phyloP scores from a whole-genome alignment of 2,329 filamentous ascomycete species.

The Diplodia intermedia region DNA sequence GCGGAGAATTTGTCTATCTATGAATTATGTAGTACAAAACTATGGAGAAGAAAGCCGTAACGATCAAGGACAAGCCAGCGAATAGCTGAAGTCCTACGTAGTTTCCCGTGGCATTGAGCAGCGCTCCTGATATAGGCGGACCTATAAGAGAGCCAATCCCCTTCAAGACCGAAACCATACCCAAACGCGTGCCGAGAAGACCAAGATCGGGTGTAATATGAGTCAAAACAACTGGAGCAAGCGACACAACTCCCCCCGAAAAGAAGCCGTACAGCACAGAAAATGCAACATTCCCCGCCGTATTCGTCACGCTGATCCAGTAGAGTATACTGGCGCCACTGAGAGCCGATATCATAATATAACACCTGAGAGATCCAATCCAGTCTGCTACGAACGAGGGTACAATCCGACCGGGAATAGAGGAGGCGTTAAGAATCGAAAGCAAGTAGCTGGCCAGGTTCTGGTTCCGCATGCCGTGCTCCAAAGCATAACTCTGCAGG shows the following conservation, averaged over 20 bases:
- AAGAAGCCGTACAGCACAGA: conserved; percentile 21
- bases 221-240: conserved; percentile 5
- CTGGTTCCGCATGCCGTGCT: conserved; percentile 59
- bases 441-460: conserved; percentile 57
- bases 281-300: conserved; percentile 12
- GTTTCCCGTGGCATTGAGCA: conserved; percentile 46
- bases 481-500: conserved; percentile 63
- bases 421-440: conserved; percentile 51
- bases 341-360: conserved; percentile 2
- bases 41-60: not conserved
- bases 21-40: not conserved
- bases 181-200: conserved; percentile 58
- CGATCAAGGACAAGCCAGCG: not conserved
- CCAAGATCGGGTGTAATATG: conserved; percentile 34
- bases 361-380: conserved; percentile 40
- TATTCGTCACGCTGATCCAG: conserved; percentile 14
- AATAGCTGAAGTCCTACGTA: conserved; percentile 2
- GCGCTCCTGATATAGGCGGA: conserved; percentile 64
- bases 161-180: conserved; percentile 61
- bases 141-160: conserved; percentile 62
- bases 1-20: not conserved
- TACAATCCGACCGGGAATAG: conserved; percentile 50
- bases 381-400: conserved; percentile 55
- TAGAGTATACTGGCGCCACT: conserved; percentile 7
- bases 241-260: conserved; percentile 20